Evolutionary conservation across 208 protist genomes (phyloP).

Genomic region (Wallacemonas sp.): DNA sequence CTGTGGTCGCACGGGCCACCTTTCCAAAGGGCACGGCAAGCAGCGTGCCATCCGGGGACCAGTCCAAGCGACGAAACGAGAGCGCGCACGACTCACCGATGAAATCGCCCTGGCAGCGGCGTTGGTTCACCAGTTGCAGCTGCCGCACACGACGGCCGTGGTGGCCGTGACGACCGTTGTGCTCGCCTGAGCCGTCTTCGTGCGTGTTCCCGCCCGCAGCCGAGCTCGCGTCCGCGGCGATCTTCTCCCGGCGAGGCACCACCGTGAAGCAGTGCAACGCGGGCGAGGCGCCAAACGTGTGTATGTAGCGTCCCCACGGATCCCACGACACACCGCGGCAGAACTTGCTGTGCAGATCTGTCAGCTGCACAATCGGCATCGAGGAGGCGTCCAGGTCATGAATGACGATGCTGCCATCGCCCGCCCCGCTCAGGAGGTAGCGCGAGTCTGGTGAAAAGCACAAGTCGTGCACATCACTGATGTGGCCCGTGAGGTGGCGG

Average conservation of each 20-base stretch:
- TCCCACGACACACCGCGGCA: slow-evolving; percentile 89
- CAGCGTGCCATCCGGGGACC: slow-evolving; percentile 78
- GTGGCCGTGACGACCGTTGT: background rate
- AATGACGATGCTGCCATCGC: slow-evolving; percentile 80
- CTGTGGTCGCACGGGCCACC: slow-evolving; percentile 17
- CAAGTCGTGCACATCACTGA: slow-evolving; percentile 86
- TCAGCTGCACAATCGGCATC: slow-evolving; percentile 68
- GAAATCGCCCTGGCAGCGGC: slow-evolving; percentile 63
- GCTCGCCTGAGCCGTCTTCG: background rate
- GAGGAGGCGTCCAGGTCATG: slow-evolving; percentile 74
- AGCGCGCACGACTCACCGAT: slow-evolving; percentile 76
- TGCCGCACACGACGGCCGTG: slow-evolving; percentile 14
- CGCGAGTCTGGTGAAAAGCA: slow-evolving; percentile 84
- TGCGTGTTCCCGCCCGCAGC: background rate
- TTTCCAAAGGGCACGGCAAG: slow-evolving; percentile 85
- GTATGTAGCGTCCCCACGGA: slow-evolving; percentile 70
- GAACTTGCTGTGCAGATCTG: slow-evolving; percentile 73
- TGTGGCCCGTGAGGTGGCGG: slow-evolving; percentile 78
- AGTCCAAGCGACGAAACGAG: slow-evolving; percentile 73
- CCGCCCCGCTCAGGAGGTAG: slow-evolving; percentile 73
- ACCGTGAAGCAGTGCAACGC: slow-evolving; percentile 71
- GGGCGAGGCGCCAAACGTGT: slow-evolving; percentile 72
- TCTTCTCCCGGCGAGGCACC: slow-evolving; percentile 16
- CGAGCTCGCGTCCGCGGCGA: background rate
- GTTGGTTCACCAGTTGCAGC: slow-evolving; percentile 60